Percentiles rank a stretch among this genome's conserved stretches.
phyloP scores from a whole-genome alignment of 768 basidiomycete species.

The Tricholoma terreum region DNA sequence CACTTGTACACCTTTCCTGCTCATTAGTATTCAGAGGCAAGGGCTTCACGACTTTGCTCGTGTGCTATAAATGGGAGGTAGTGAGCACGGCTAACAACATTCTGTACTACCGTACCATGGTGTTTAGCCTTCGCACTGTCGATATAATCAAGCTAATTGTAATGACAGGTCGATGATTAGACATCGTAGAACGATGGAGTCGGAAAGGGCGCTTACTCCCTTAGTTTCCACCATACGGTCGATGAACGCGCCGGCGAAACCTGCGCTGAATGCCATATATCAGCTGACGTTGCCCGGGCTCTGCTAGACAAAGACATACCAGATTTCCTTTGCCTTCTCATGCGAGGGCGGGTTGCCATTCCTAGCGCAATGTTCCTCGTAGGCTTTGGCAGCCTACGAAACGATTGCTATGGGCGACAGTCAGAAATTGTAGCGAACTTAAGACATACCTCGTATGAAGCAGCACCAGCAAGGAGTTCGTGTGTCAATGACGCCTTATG shows the following conservation, averaged over 20 bases:
- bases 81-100: background rate
- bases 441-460: conserved; percentile 52
- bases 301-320: conserved; percentile 27
- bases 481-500: conserved; percentile 62
- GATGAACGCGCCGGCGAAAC: conserved; percentile 50
- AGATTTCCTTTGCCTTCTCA: conserved; percentile 53
- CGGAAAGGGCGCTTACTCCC: conserved; percentile 26
- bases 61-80: conserved; percentile 1
- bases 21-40: background rate
- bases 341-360: conserved; percentile 52
- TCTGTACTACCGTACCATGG: conserved; percentile 21
- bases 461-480: conserved; percentile 66
- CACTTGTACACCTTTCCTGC: background rate
- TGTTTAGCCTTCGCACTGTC: conserved; percentile 27
- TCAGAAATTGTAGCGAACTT: background rate
- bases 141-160: conserved; percentile 25
- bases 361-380: conserved; percentile 46
- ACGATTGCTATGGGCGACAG: background rate
- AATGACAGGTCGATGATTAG: conserved; percentile 7
- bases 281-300: background rate
- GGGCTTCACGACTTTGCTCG: background rate
- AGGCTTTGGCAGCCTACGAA: conserved; percentile 58
- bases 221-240: conserved; percentile 56
- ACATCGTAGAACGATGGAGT: no score
- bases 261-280: conserved; percentile 38